Evolutionary conservation across 306 rosid genomes (phyloP).

Genomic region (Fragaria vesca): DNA sequence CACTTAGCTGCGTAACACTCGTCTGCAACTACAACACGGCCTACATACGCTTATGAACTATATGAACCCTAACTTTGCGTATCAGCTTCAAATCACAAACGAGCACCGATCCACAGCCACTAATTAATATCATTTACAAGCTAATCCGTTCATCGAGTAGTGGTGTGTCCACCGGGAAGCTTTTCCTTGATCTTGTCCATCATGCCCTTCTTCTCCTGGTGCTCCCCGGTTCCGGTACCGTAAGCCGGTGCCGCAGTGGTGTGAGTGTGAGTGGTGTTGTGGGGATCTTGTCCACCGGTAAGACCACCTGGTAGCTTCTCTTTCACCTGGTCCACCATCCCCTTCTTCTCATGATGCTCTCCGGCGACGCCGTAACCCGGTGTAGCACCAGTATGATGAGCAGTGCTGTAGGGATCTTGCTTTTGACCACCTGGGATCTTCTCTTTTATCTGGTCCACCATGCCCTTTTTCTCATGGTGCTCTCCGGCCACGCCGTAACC

Average conservation of each 20-base stretch:
- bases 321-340: not conserved
- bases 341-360: not conserved
- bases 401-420: not conserved
- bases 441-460: slow-evolving; percentile 43
- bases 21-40: not conserved
- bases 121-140: not conserved
- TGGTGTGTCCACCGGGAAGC: too few relatives aligned
- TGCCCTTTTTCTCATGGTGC: slow-evolving; percentile 30
- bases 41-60: not conserved
- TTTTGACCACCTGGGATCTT: slow-evolving; percentile 31
- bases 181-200: too few relatives aligned
- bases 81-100: not conserved
- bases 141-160: not conserved
- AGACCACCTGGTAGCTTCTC: slow-evolving; percentile 15
- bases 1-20: not conserved
- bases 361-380: not conserved
- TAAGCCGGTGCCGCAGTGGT: too few relatives aligned
- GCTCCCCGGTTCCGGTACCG: too few relatives aligned
- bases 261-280: too few relatives aligned
- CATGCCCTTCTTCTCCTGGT: too few relatives aligned
- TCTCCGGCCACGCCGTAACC: not conserved
- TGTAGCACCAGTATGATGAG: not conserved
- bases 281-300: too few relatives aligned
- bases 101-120: not conserved
- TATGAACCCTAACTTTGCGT: not conserved